phyloP scores from a whole-genome alignment of 371 early-diverging fungal genomes.

The Phascolomyces articulosus region DNA sequence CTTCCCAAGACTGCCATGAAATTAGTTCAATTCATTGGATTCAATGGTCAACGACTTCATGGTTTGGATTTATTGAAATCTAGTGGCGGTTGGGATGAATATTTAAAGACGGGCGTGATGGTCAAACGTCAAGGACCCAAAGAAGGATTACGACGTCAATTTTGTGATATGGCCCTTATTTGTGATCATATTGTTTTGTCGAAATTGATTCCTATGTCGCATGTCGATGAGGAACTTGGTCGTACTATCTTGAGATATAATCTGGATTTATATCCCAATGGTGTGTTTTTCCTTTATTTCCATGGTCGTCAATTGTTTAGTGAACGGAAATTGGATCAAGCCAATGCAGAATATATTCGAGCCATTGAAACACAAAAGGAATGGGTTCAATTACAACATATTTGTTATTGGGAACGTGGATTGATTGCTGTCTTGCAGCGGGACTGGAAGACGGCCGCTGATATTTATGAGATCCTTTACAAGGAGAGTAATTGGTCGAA shows the following conservation, averaged over 20 bases:
- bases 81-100: slow-evolving; percentile 50
- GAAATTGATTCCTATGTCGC: slow-evolving; percentile 50
- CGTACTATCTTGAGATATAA: slow-evolving; percentile 33
- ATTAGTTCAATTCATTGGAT: slow-evolving; percentile 74
- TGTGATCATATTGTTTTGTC: slow-evolving; percentile 67
- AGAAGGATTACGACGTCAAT: slow-evolving; percentile 56
- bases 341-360: slow-evolving; percentile 42
- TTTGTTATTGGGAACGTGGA: slow-evolving; percentile 73
- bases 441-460: slow-evolving; percentile 53
- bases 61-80: slow-evolving; percentile 61
- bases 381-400: slow-evolving; percentile 72
- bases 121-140: slow-evolving; percentile 26
- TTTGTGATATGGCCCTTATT: slow-evolving; percentile 57
- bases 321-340: slow-evolving; percentile 47
- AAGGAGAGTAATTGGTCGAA: slow-evolving; percentile 76
- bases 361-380: slow-evolving; percentile 48
- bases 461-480: slow-evolving; percentile 52
- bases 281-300: slow-evolving; percentile 64
- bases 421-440: slow-evolving; percentile 40
- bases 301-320: slow-evolving; percentile 52
- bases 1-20: slow-evolving; percentile 63
- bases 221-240: slow-evolving; percentile 46
- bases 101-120: slow-evolving; percentile 12
- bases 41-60: slow-evolving; percentile 61
- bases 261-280: slow-evolving; percentile 48